phyloP scores from a whole-genome alignment of 768 basidiomycete species.

The Amanita phalloides region DNA sequence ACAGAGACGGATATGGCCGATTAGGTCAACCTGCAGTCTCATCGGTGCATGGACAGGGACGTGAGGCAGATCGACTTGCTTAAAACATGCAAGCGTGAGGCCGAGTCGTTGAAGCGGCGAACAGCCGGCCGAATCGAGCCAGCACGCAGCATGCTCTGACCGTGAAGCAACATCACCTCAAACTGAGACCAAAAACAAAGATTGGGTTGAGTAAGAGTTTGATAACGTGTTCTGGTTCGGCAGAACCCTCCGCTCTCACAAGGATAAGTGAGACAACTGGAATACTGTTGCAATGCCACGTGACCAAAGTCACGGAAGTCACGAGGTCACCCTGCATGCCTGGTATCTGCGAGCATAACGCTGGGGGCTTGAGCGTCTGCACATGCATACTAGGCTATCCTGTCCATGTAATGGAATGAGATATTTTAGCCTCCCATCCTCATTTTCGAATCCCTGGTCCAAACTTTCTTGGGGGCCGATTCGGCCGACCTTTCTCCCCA shows the following conservation, averaged over 20 bases:
- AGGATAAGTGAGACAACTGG: too few species aligned
- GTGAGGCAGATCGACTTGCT: constrained; percentile 2
- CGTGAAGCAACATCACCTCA: background rate
- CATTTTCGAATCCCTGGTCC: background rate
- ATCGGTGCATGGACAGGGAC: constrained; percentile 2
- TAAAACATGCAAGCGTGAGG: background rate
- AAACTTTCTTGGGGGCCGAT: background rate
- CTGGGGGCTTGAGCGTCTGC: constrained; percentile 12
- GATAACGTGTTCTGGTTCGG: background rate
- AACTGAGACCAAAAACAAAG: background rate
- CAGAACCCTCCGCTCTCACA: background rate
- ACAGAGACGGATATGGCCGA: constrained; percentile 37
- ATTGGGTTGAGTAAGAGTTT: background rate
- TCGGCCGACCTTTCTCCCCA: background rate
- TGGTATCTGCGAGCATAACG: background rate
- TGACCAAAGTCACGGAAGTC: background rate
- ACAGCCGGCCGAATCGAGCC: background rate
- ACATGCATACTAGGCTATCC: constrained; percentile 31
- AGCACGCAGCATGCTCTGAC: background rate
- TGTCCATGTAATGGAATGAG: constrained; percentile 29
- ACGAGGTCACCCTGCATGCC: background rate
- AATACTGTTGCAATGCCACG: background rate
- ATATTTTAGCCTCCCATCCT: constrained; percentile 10
- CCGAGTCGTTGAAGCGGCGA: background rate
- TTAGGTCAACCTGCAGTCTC: constrained; percentile 20